A percentile compares a stretch with the other conserved stretches of the same genome.
These are phyloP conservation scores for Nakazawaea laoshanensis DNA, from an alignment of 805 yeast species.

Conservation along the genomic window DNA sequence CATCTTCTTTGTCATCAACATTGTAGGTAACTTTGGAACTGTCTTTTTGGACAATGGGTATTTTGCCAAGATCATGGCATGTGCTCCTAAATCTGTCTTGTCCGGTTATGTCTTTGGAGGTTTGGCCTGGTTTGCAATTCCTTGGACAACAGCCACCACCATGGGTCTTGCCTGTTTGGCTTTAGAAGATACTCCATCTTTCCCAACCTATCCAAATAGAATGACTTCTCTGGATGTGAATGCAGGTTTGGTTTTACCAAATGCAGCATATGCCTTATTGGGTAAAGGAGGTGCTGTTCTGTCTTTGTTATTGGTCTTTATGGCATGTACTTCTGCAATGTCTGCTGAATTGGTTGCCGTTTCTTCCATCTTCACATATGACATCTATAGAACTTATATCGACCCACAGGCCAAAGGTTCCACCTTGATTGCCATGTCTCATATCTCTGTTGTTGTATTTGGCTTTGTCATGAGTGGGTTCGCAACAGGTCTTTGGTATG, in stretches of 20 bases:
- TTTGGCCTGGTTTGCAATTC: conserved; percentile 86
- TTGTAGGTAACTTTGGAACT: conserved; percentile 86
- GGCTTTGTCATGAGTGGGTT: conserved; percentile 71
- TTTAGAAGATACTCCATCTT: conserved; percentile 56
- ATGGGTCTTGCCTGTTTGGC: conserved; percentile 82
- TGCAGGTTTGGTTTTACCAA: conserved; percentile 75
- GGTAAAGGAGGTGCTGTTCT: conserved; percentile 90
- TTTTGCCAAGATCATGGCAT: conserved; percentile 84
- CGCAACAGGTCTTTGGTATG: conserved; percentile 74
- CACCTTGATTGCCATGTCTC: conserved; percentile 61
- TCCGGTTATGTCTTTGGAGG: conserved; percentile 90
- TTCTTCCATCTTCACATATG: conserved; percentile 79
- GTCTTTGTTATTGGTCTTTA: conserved; percentile 67
- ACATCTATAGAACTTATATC: conserved; percentile 72
- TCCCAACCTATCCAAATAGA: conserved; percentile 73
- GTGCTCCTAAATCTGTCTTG: conserved; percentile 74
- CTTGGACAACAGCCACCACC: conserved; percentile 73
- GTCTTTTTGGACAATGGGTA: conserved; percentile 83
- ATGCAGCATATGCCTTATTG: conserved; percentile 74
- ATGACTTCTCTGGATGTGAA: conserved; percentile 62
- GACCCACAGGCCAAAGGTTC: conserved; percentile 75
- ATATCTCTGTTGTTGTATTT: conserved; percentile 48
- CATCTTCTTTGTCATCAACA: conserved; percentile 79
- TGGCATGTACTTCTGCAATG: conserved; percentile 91
- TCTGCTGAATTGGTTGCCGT: conserved; percentile 88